Evolutionary conservation across 163 green algal species (phyloP).

Genomic region (Scenedesmus sp.): DNA sequence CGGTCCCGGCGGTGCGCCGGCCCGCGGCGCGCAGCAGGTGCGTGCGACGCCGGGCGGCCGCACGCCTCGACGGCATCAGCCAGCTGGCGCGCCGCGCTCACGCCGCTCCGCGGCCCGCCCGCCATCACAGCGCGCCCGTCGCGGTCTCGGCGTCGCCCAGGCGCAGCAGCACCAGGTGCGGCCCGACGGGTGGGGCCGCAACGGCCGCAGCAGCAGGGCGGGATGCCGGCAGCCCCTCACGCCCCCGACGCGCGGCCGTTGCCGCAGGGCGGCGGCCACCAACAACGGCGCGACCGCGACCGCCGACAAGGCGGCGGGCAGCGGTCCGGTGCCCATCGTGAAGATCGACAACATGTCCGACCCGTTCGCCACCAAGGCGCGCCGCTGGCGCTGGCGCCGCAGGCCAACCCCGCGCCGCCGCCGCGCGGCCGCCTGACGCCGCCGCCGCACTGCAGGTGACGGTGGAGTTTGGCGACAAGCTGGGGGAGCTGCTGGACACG

Average conservation of each 20-base stretch:
- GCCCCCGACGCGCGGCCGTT: not conserved
- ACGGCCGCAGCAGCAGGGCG: not conserved
- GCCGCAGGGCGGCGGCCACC: conserved; percentile 13
- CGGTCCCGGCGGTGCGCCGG: no score
- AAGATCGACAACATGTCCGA: conserved; percentile 95
- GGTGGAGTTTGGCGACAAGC: conserved; percentile 84
- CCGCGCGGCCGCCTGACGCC: not conserved
- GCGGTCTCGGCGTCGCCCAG: no score
- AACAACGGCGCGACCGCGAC: conserved; percentile 45
- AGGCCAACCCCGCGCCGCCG: not conserved
- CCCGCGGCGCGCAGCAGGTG: no score
- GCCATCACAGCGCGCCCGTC: no score
- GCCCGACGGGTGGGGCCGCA: no score
- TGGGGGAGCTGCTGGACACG: conserved; percentile 93
- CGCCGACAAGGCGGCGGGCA: conserved; percentile 1
- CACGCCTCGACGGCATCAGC: no score
- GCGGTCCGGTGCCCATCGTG: conserved; percentile 66
- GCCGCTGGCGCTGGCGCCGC: not conserved
- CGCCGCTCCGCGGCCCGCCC: no score
- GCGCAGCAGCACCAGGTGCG: no score
- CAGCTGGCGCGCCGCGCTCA: no score
- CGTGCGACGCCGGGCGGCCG: no score
- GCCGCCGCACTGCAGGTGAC: conserved; percentile 46
- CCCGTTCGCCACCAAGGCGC: conserved; percentile 87
- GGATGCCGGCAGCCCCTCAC: not conserved